Evolutionary conservation across 2,329 filamentous ascomycete genomes (phyloP).

Genomic region (Aspergillus niger): DNA sequence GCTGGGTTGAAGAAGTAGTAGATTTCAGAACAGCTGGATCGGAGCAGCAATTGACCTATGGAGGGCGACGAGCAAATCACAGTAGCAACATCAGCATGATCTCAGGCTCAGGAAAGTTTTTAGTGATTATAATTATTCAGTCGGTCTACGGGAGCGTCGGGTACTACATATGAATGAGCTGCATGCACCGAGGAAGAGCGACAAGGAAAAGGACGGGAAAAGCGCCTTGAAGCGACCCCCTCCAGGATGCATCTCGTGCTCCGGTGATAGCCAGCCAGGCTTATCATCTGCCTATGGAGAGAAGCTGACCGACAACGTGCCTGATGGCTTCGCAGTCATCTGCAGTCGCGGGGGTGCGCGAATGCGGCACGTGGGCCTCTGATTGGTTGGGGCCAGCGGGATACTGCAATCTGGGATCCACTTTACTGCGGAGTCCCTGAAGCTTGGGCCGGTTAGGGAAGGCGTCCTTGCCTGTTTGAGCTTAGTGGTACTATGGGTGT

Average conservation of each 20-base stretch:
- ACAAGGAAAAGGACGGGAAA: neutral
- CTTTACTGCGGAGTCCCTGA: slow-evolving; percentile 8
- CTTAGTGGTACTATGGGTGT: neutral
- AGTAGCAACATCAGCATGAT: neutral
- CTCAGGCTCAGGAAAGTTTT: neutral
- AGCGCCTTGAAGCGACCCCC: neutral
- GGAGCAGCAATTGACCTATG: neutral
- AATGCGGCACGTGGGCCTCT: slow-evolving; percentile 22
- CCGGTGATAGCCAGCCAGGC: neutral
- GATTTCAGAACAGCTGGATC: neutral
- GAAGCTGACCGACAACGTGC: slow-evolving; percentile 25
- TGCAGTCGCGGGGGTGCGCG: slow-evolving; percentile 19
- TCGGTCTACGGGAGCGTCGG: slow-evolving; percentile 11
- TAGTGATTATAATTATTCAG: neutral
- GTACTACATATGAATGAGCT: slow-evolving; percentile 4
- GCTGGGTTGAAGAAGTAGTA: neutral
- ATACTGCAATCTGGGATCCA: slow-evolving; percentile 2
- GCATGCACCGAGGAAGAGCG: neutral
- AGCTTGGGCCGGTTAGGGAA: slow-evolving; percentile 13
- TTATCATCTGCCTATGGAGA: slow-evolving; percentile 24
- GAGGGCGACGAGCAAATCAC: neutral
- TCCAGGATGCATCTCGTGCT: slow-evolving; percentile 5
- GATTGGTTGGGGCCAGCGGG: slow-evolving; percentile 14
- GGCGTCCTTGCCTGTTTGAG: neutral
- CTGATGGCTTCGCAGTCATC: slow-evolving; percentile 16